Evolutionary conservation across 1,284 basidiomycete species (phyloP).

Genomic region (Takashimella koratensis): DNA sequence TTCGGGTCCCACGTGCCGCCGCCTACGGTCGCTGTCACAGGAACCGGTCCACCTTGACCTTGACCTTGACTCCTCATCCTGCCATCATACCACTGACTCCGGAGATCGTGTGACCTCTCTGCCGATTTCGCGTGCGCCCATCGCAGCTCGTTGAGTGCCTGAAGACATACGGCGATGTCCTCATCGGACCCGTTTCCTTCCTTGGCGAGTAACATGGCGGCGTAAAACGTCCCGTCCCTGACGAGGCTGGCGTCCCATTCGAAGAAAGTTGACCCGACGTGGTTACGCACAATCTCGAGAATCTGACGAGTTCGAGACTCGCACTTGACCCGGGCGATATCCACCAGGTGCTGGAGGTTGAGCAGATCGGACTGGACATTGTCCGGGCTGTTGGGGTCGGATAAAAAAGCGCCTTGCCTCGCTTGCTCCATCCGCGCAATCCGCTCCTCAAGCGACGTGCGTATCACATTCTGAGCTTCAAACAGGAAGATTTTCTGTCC

Average conservation of each 20-base stretch:
- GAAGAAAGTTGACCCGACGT: constrained; percentile 57
- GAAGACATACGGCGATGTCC: constrained; percentile 65
- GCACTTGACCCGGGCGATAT: constrained; percentile 58
- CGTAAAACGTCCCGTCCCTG: constrained; percentile 62
- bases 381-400: neutral
- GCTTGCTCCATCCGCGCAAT: constrained; percentile 12
- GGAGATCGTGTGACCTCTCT: constrained; percentile 53
- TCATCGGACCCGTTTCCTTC: constrained; percentile 59
- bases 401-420: neutral
- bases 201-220: constrained; percentile 63
- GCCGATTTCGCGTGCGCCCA: constrained; percentile 74
- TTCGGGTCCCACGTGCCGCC: neutral
- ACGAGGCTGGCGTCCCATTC: constrained; percentile 75
- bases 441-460: constrained; percentile 41
- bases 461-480: constrained; percentile 46
- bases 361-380: constrained; percentile 8
- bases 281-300: constrained; percentile 56
- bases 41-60: constrained; percentile 6
- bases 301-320: constrained; percentile 49
- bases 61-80: neutral
- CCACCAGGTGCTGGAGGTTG: constrained; percentile 50
- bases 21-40: neutral
- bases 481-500: constrained; percentile 45
- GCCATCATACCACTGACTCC: neutral
- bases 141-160: constrained; percentile 68